These are phyloP conservation scores for Conticribra weissflogii DNA, from an alignment of 108 stramenopile species.

Conservation along the genomic window DNA sequence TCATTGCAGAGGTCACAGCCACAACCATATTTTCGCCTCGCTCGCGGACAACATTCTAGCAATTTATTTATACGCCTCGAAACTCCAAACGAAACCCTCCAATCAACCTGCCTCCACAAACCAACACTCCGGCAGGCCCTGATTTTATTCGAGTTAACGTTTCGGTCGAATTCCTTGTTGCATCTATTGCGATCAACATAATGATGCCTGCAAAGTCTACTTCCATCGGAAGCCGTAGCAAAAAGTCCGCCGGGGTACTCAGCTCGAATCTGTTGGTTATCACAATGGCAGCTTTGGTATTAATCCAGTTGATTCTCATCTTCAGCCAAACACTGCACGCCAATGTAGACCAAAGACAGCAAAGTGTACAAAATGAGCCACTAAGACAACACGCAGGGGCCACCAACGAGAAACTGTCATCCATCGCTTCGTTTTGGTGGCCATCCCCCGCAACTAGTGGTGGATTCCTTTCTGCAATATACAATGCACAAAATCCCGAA, in stretches of 20 bases:
- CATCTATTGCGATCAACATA: too few relatives aligned
- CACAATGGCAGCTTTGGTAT: background rate
- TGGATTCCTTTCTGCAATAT: slow-evolving; percentile 20
- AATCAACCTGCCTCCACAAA: too few relatives aligned
- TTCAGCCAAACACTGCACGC: background rate
- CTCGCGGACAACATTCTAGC: too few relatives aligned
- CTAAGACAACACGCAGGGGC: background rate
- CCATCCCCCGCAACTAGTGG: slow-evolving; percentile 26
- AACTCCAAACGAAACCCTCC: too few relatives aligned
- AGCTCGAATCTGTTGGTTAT: background rate
- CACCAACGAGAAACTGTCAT: slow-evolving; percentile 2
- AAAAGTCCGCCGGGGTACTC: background rate
- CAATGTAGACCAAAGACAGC: background rate
- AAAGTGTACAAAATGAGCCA: background rate
- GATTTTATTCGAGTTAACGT: too few relatives aligned
- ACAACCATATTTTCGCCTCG: too few relatives aligned
- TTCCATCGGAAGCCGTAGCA: too few relatives aligned
- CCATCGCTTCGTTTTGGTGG: slow-evolving; percentile 29
- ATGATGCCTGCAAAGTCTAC: too few relatives aligned
- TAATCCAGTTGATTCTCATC: background rate
- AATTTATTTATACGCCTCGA: too few relatives aligned
- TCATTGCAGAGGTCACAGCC: too few relatives aligned
- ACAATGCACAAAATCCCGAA: slow-evolving; percentile 17
- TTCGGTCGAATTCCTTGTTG: too few relatives aligned
- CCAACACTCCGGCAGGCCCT: too few relatives aligned